Evolutionary conservation across 192 early-diverging fungal species (phyloP).

Genomic region (Linnemannia hyalina): DNA sequence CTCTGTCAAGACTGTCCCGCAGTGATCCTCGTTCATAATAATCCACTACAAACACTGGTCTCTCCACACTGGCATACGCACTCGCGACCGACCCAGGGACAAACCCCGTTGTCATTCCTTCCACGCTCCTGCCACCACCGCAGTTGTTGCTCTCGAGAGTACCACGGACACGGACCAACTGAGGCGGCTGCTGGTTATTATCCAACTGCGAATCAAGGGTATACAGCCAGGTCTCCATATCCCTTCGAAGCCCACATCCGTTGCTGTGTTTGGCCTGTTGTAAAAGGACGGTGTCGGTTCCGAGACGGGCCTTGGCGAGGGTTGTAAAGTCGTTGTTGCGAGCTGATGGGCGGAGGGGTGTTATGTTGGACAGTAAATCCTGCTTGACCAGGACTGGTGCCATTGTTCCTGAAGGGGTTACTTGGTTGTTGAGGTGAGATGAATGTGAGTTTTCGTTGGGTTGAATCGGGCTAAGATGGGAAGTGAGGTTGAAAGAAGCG

Average conservation of each 20-base stretch:
- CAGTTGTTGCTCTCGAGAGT: not conserved
- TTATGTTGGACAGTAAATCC: slow-evolving; percentile 7
- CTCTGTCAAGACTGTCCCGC: slow-evolving; percentile 22
- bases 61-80: not conserved
- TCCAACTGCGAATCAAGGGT: not conserved
- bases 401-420: not conserved
- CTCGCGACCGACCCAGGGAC: slow-evolving; percentile 1
- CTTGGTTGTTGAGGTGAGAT: not conserved
- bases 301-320: slow-evolving; percentile 18
- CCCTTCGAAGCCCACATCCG: not conserved
- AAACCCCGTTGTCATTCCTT: not conserved
- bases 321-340: slow-evolving; percentile 33
- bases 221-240: slow-evolving; percentile 1
- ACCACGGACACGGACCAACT: slow-evolving; percentile 17
- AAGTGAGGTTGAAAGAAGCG: not conserved
- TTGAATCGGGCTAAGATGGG: not conserved
- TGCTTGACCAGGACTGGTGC: not conserved
- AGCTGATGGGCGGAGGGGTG: slow-evolving; percentile 1
- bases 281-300: not conserved
- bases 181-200: not conserved
- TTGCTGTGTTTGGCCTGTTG: slow-evolving; percentile 14
- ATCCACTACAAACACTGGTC: slow-evolving; percentile 13
- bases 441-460: not conserved
- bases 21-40: slow-evolving; percentile 31
- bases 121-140: not conserved